Base-by-base conservation (phyloP, 345 rosid genomes). In the Alliaria petiolata region DNA sequence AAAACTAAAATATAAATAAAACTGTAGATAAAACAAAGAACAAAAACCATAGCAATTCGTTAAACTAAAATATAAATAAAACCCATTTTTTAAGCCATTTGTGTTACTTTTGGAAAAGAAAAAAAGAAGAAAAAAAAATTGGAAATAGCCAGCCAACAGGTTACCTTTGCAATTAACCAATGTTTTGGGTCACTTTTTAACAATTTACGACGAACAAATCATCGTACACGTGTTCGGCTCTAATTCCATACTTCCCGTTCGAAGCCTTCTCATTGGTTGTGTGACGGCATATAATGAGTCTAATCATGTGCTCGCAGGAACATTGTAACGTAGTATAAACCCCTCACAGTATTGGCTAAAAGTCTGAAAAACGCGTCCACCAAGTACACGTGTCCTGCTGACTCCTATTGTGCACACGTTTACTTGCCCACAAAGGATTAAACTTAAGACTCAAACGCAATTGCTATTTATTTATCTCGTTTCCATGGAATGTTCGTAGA, bases 201-300 rank as follows among this genome's bases (percentile, higher is more conserved):
- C 35, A 33, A 33, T 33, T 33, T n/a, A n/a, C 35, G 6, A 6
- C 35, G 1, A 39, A 13, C 4, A 12, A 39, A 14, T 4, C 9
- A 46, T 17, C 3, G 28, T 49, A 8, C 61, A 66, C 61, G 61
- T 68, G 64, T 55, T 12, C 14, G 72, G 31, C 33, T 5, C 15
- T 3, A 3, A 8, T 70, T 10, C 4, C 40, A 20, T 22, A 44
- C 36, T 49, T 15, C 20, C 13, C 17, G 0, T 4, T 54, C 2
- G 40, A 45, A 34, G 60, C 62, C 33, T 69, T 62, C 61, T 62
- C 58, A 76, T 76, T 76, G 79, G 79, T 62, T 46, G 64, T 3
- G 9, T 76, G 79, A 76, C 70, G 71, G 52, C 7, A 45, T 19
- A 44, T 0, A n/a, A 8, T 0, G 0, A 17, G 0, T 13, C 3